Evolutionary conservation across 164 flowering plant species (phyloP).

Genomic region (Malania oleifera): DNA sequence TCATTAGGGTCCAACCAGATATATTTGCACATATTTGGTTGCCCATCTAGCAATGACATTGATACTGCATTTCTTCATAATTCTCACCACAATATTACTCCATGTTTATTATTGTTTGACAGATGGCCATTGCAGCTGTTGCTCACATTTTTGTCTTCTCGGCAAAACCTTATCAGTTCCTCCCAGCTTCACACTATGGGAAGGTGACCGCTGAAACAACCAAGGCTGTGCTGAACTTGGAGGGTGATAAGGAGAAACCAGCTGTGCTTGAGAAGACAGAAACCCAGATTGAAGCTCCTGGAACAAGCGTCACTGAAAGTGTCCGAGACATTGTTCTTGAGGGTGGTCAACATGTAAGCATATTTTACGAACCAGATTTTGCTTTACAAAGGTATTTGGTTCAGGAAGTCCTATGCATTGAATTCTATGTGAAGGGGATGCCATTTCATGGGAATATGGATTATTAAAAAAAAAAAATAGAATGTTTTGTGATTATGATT

Average conservation of each 20-base stretch:
- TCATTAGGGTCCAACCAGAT: too few species aligned
- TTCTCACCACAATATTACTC: neutral
- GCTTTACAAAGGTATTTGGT: too few species aligned
- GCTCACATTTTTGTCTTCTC: constrained; percentile 83
- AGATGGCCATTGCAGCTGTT: constrained; percentile 89
- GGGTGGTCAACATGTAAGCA: constrained; percentile 61
- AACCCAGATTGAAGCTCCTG: constrained; percentile 57
- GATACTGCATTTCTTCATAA: neutral
- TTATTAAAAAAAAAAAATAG: too few species aligned
- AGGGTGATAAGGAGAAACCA: constrained; percentile 38
- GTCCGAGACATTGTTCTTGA: constrained; percentile 67
- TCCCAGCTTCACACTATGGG: constrained; percentile 41
- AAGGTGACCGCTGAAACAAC: constrained; percentile 37
- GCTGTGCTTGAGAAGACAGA: constrained; percentile 49
- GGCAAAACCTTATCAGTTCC: constrained; percentile 50
- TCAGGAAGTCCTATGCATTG: too few species aligned
- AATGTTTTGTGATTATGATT: too few species aligned
- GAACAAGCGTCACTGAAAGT: constrained; percentile 80
- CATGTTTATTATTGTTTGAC: constrained; percentile 15
- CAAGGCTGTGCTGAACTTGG: constrained; percentile 32
- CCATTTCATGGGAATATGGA: too few species aligned
- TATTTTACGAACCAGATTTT: too few species aligned
- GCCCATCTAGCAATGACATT: neutral
- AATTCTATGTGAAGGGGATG: too few species aligned
- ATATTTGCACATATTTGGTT: too few species aligned